phyloP scores from a whole-genome alignment of 2,329 filamentous ascomycete genomes.

The Pseudogymnoascus sp. region DNA sequence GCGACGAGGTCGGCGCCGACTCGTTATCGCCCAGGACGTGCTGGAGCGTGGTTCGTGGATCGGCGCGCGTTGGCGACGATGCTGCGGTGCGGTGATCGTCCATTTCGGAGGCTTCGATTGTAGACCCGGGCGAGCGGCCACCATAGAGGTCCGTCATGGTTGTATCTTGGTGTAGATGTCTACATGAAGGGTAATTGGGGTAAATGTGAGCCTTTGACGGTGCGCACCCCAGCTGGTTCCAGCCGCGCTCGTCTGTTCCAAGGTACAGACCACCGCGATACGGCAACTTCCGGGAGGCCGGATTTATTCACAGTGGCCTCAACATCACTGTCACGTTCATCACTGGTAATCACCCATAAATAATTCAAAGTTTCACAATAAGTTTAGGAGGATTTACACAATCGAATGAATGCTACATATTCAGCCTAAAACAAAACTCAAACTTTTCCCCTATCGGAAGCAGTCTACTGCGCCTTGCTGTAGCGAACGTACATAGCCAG shows the following conservation, averaged over 20 bases:
- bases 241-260: constrained; percentile 7
- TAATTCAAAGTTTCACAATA: background rate
- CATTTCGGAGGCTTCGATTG: constrained; percentile 26
- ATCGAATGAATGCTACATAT: background rate
- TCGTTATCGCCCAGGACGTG: constrained; percentile 22
- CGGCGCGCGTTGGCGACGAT: constrained; percentile 24
- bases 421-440: background rate
- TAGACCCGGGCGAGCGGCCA: constrained; percentile 23
- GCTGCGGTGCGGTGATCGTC: constrained; percentile 24
- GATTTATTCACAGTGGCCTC: background rate
- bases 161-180: background rate
- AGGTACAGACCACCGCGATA: background rate
- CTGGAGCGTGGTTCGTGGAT: constrained; percentile 24
- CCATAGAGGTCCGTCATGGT: constrained; percentile 18
- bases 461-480: constrained; percentile 3
- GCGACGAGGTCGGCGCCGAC: constrained; percentile 21
- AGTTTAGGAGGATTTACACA: background rate
- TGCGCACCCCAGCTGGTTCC: background rate
- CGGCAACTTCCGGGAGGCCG: background rate
- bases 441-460: background rate
- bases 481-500: background rate
- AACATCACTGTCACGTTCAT: background rate
- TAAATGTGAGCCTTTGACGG: background rate
- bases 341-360: background rate
- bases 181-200: background rate